A percentile compares a stretch with the other conserved stretches of the same genome.
phyloP scores from a whole-genome alignment of 2,329 filamentous ascomycete species.

The Colletotrichum limetticola region DNA sequence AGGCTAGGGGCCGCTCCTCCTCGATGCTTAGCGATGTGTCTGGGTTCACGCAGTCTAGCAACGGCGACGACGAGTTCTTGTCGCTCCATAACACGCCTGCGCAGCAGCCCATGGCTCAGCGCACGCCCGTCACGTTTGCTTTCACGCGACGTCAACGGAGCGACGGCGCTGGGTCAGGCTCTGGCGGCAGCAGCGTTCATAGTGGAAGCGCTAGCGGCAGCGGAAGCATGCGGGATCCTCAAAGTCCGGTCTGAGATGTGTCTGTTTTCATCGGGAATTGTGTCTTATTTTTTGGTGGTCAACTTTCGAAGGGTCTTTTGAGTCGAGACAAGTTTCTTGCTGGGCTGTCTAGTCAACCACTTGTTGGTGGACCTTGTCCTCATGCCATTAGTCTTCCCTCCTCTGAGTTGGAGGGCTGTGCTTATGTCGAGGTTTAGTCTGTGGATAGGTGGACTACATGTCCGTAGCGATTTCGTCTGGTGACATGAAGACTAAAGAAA shows the following conservation, averaged over 20 bases:
- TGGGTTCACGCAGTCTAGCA: constrained; percentile 73
- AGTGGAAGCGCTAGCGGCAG: constrained; percentile 60
- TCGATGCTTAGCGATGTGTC: constrained; percentile 76
- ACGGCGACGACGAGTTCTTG: constrained; percentile 56
- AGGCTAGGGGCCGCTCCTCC: constrained; percentile 68
- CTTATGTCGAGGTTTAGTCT: not conserved
- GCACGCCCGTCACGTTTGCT: constrained; percentile 37
- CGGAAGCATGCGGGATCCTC: constrained; percentile 60
- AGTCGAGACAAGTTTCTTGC: constrained; percentile 14
- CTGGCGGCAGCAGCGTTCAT: constrained; percentile 39
- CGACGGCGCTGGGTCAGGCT: constrained; percentile 32
- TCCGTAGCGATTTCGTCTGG: constrained; percentile 20
- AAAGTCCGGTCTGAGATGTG: constrained; percentile 55
- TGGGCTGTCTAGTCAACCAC: not conserved
- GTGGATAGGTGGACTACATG: not conserved
- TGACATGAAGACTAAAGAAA: constrained; percentile 9
- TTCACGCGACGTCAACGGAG: constrained; percentile 22
- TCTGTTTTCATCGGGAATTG: not conserved
- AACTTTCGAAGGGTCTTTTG: constrained; percentile 1
- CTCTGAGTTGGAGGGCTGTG: not conserved
- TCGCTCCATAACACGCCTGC: constrained; percentile 36
- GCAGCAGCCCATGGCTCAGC: constrained; percentile 35
- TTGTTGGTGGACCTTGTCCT: not conserved
- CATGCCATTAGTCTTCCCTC: not conserved
- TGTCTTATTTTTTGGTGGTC: constrained; percentile 26